Percentiles rank a stretch among this genome's conserved stretches.
phyloP scores from a whole-genome alignment of 2,329 filamentous ascomycete species.

The Exophiala aquamarina region DNA sequence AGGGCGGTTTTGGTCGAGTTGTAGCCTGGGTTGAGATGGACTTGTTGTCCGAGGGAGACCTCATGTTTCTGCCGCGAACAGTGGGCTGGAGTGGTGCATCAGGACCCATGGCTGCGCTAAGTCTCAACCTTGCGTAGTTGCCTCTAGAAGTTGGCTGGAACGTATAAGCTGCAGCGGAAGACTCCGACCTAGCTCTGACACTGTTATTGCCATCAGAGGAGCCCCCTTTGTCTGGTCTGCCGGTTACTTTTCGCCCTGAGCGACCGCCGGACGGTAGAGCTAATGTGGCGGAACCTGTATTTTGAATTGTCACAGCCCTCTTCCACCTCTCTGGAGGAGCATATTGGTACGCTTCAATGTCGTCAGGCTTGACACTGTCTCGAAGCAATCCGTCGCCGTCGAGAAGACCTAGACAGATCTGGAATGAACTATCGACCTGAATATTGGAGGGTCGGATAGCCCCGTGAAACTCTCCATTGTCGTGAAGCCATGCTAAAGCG shows the following conservation, averaged over 20 bases:
- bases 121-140: constrained; percentile 18
- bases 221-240: constrained; percentile 1
- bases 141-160: constrained; percentile 22
- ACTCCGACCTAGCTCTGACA: constrained; percentile 27
- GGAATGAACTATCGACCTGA: constrained; percentile 55
- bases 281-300: constrained; percentile 32
- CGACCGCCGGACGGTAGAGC: constrained; percentile 43
- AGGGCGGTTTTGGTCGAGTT: constrained; percentile 9
- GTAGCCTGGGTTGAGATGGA: constrained; percentile 15
- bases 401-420: constrained; percentile 59
- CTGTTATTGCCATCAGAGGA: constrained; percentile 9
- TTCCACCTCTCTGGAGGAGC: constrained; percentile 57
- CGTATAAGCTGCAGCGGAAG: constrained; percentile 14
- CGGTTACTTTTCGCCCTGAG: constrained; percentile 34
- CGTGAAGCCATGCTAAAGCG: constrained; percentile 57
- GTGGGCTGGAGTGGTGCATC: constrained; percentile 3
- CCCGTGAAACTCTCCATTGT: constrained; percentile 54
- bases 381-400: constrained; percentile 57
- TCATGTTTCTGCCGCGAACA: constrained; percentile 2
- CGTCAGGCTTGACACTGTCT: constrained; percentile 51
- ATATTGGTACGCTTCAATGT: constrained; percentile 60
- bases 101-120: constrained; percentile 12
- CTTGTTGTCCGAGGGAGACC: constrained; percentile 11
- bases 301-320: constrained; percentile 38
- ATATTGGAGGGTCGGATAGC: constrained; percentile 62